Evolutionary conservation across 495 filamentous ascomycete genomes (phyloP), one percentile per base, ranked within the genome.

Genomic region (Immersiella caudata): DNA sequence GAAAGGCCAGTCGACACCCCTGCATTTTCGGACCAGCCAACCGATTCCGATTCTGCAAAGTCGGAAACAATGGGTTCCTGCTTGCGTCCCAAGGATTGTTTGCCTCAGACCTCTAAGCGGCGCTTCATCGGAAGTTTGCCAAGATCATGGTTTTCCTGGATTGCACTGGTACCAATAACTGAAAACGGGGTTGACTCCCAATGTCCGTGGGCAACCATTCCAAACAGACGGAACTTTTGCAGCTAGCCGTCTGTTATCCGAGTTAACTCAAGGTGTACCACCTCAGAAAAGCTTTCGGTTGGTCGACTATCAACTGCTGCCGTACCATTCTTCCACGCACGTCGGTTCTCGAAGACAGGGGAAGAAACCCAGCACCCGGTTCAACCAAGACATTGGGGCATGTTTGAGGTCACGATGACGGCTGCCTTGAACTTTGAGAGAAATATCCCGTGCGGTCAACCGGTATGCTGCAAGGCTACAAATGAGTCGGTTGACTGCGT

Each of bases 111-210:
- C 24, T 33, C 59, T n/a, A 20, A 59, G 33, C 21, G 21, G 56
- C 33, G 56, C 56, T 59, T 59, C 56, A 59, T 33, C 56, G 33
- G 56, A 59, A 59, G 27, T 24, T 55, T 33, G 14, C 57, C 57
- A 36, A 60, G 25, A 14, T 6, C 26, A 11, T 14, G 9, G 18
- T 60, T 60, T 60, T 14, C 52, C 16, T 55, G 52, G 52, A 11
- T n/a, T 26, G 9, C 16, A 2, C n/a, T 22, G 52, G n/a, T n/a
- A n/a, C n/a, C n/a, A n/a, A 26, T 22, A 26, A 6, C 24, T 22
- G 29, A 60, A 60, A 60, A 18, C 1, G 25, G 29, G 26, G 6
- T 36, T 60, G 9, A n/a, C 21, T 16, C 29, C 1, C n/a, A n/a
- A 60, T 18, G 14, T 33, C 57, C 57, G 16, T 16, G 29, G 11